These are phyloP conservation scores for Psophocarpus tetragonolobus DNA, from an alignment of 306 rosid species.

Conservation along the genomic window DNA sequence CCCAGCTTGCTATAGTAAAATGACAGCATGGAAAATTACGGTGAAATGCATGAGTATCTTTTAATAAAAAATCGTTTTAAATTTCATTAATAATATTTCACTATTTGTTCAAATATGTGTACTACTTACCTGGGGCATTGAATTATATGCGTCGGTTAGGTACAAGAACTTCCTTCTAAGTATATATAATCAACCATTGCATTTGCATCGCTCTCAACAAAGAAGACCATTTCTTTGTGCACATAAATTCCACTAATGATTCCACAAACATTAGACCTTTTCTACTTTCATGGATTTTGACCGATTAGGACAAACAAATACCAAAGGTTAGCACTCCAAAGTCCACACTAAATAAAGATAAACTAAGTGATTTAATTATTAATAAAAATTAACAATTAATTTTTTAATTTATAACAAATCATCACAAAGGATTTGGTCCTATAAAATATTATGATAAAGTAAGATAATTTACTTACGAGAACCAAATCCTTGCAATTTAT, in stretches of 20 bases:
- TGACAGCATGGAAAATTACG: background rate
- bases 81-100: background rate
- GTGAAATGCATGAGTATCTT: background rate
- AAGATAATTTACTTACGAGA: no score
- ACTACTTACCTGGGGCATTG: background rate
- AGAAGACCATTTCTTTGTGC: background rate
- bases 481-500: no score
- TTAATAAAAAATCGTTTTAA: background rate
- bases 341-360: background rate
- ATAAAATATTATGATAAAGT: no score
- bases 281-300: background rate
- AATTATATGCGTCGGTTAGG: background rate
- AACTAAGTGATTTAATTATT: background rate
- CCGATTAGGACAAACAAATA: background rate
- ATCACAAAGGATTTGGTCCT: no score
- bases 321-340: background rate
- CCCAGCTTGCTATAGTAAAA: background rate
- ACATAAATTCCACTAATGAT: background rate
- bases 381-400: no score
- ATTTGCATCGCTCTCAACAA: no score
- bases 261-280: background rate
- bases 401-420: no score
- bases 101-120: background rate
- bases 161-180: background rate
- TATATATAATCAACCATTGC: background rate